phyloP scores from a whole-genome alignment of 2,329 filamentous ascomycete species.

The Fusarium sp. region DNA sequence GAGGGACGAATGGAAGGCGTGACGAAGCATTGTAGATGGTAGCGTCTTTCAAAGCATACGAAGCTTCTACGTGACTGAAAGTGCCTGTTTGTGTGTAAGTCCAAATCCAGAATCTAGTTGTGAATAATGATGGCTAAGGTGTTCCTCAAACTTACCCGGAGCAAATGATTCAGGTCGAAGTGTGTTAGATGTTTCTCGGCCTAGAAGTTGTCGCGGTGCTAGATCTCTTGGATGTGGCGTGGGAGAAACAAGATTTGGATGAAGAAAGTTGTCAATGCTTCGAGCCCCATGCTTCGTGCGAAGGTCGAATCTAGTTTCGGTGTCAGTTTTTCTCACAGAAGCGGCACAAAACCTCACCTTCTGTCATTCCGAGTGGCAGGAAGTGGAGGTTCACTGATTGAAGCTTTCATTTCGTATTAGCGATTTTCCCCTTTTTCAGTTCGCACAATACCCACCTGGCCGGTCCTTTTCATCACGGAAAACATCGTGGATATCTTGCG shows the following conservation, averaged over 20 bases:
- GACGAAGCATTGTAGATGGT: slow-evolving; percentile 45
- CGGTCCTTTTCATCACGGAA: slow-evolving; percentile 44
- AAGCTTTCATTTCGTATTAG: slow-evolving; percentile 36
- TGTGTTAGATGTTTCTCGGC: slow-evolving; percentile 35
- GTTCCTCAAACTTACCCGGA: slow-evolving; percentile 9
- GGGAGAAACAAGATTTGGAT: slow-evolving; percentile 51
- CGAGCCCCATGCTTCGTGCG: slow-evolving; percentile 48
- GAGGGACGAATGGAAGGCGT: slow-evolving; percentile 41
- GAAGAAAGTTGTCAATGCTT: slow-evolving; percentile 49
- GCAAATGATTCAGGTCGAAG: slow-evolving; percentile 30
- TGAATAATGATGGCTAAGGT: neutral
- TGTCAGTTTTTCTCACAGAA: slow-evolving; percentile 3
- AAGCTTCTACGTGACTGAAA: slow-evolving; percentile 40
- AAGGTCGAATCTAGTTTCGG: slow-evolving; percentile 43
- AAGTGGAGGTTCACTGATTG: slow-evolving; percentile 37
- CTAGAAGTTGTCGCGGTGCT: slow-evolving; percentile 36
- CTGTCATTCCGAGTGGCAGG: slow-evolving; percentile 36
- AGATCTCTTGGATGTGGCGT: slow-evolving; percentile 45
- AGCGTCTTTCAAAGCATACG: slow-evolving; percentile 44
- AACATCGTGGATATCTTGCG: slow-evolving; percentile 42
- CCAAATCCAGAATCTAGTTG: neutral
- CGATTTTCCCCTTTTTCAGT: neutral
- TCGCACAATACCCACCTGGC: slow-evolving; percentile 34
- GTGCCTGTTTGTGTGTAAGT: slow-evolving; percentile 37
- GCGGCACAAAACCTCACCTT: slow-evolving; percentile 32